Evolutionary conservation across 2,329 filamentous ascomycete genomes (phyloP), one percentile per base, ranked within the genome.

Genomic region (Xylaria arbuscula): DNA sequence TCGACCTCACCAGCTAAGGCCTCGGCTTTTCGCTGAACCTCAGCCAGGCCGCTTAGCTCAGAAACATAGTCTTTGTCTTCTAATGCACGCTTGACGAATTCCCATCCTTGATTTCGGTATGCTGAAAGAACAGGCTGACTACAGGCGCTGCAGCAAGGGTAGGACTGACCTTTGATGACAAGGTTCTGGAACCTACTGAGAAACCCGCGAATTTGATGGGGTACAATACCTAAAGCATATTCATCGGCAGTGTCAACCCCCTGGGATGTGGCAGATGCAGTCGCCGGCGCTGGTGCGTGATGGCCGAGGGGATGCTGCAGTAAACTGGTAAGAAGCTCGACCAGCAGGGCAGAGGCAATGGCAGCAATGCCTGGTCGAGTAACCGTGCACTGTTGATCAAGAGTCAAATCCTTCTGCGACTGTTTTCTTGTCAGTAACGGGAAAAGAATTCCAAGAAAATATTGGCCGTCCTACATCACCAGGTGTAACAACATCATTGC

Each of bases 341-440:
- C 95, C 6, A 98, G 86, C 40, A 97, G 86, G 1, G 93, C 93
- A 2, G 96, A 98, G 8, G 96, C 96, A 65, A 98, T 96, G 10
- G 94, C 91, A 15, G 96, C 95, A 42, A 97, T 90, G 17, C 96
- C 96, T 0, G 96, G 96, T 10, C 96, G 89, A 2, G 96, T 99
- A 22, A 99, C 96, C 0, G 96, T 99, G 80, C 96, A 99, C 81
- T 98, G 96, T 79, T 99, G 96, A 78, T 99, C 96, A 11, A 99
- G 89, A 0, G 96, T 98, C 74, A 94, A 93, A 76, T 97, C 94
- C 80, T 95, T 97, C 77, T 97, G 88, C 2, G 94, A 97, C 93
- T 97, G 76, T 57, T 68, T 34, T n/a, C 45, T 34, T 64, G 69
- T 80, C 67, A 78, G 72, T 68, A 72, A 60, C 45, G 60, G 15